phyloP scores from a whole-genome alignment of 768 basidiomycete genomes.

The Russula griseocarnosa region DNA sequence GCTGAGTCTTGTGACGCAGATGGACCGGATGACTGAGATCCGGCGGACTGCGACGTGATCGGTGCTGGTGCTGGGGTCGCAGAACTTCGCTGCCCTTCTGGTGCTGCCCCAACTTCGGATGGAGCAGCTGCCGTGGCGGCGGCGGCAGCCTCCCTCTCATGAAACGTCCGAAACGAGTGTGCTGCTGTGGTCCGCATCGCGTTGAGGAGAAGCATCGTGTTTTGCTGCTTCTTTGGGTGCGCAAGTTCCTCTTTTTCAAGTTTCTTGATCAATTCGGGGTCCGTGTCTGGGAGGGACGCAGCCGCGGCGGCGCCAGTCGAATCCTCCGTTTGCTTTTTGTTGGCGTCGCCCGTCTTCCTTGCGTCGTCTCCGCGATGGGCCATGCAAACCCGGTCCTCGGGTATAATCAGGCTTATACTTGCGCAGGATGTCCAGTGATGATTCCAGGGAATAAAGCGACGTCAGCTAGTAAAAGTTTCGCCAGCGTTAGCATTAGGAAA shows the following conservation, averaged over 20 bases:
- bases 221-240: constrained; percentile 56
- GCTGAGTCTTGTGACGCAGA: constrained; percentile 44
- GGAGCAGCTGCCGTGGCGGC: constrained; percentile 32
- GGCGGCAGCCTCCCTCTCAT: constrained; percentile 37
- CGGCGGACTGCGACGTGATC: constrained; percentile 31
- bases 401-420: constrained; percentile 76
- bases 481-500: constrained; percentile 1
- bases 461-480: constrained; percentile 46
- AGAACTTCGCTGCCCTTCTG: constrained; percentile 32
- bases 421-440: constrained; percentile 70
- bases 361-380: constrained; percentile 64
- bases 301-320: neutral
- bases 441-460: constrained; percentile 65
- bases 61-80: constrained; percentile 36
- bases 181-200: constrained; percentile 78
- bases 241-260: constrained; percentile 21
- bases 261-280: constrained; percentile 15
- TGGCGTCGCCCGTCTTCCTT: constrained; percentile 38
- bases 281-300: constrained; percentile 18
- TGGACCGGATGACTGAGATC: constrained; percentile 37
- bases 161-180: constrained; percentile 55
- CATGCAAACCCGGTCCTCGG: constrained; percentile 77
- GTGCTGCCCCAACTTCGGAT: neutral
- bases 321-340: constrained; percentile 39
- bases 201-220: constrained; percentile 62